Conservation (phyloP, 257 asterid genomes). For the Solanum chaucha region DNA sequence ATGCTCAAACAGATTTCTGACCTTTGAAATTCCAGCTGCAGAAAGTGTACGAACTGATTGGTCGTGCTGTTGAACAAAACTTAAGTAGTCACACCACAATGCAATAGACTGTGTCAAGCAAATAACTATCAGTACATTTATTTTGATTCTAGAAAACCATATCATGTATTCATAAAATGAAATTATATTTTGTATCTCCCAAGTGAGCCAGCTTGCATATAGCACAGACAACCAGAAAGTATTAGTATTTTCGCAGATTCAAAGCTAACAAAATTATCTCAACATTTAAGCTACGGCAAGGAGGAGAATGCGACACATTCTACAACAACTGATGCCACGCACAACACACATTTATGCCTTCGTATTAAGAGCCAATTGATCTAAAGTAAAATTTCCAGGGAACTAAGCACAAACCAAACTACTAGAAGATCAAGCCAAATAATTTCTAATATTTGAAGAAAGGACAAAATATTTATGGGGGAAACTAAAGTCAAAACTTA, state of each 20-base stretch:
- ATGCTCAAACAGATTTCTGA: constrained; percentile 74
- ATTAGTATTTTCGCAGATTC: background rate
- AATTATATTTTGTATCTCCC: background rate
- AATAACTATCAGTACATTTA: background rate
- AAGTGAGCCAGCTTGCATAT: background rate
- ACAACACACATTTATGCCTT: too few species aligned
- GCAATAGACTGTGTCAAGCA: constrained; percentile 67
- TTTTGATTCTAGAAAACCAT: background rate
- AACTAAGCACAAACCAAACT: too few species aligned
- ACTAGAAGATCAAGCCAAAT: too few species aligned
- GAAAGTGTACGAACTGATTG: constrained; percentile 47
- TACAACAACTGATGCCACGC: too few species aligned
- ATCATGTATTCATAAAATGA: background rate
- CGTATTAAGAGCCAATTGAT: too few species aligned
- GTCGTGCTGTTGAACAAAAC: constrained; percentile 68
- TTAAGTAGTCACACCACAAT: constrained; percentile 85
- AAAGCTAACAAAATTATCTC: too few species aligned
- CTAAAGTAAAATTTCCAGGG: too few species aligned
- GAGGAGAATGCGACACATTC: too few species aligned
- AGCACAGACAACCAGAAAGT: background rate
- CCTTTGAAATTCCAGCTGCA: constrained; percentile 50
- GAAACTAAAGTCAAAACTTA: too few species aligned
- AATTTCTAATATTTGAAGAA: too few species aligned
- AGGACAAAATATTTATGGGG: too few species aligned
- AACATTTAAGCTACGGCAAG: too few species aligned